A percentile compares a stretch with the other conserved stretches of the same genome.
These are phyloP conservation scores for Talaromyces proteolyticus DNA, from an alignment of 495 filamentous ascomycete species.

Conservation along the genomic window DNA sequence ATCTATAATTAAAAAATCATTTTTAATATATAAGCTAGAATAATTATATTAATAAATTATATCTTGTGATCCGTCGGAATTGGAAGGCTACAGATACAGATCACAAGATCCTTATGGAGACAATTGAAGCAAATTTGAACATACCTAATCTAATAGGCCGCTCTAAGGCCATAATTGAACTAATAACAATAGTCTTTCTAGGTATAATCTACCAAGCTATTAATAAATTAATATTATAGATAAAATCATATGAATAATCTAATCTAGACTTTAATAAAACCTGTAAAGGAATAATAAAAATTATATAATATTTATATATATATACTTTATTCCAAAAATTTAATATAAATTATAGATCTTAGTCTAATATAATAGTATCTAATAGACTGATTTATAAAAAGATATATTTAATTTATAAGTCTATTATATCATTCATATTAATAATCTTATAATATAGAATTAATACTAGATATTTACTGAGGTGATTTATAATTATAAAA, in stretches of 20 bases:
- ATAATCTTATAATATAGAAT: neutral
- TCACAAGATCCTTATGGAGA: neutral
- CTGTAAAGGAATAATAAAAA: no score
- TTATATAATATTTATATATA: neutral
- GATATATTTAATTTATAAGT: neutral
- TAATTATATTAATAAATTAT: no score
- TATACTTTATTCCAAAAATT: neutral
- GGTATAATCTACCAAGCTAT: neutral
- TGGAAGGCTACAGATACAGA: neutral
- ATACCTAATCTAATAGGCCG: neutral
- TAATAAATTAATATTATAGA: neutral
- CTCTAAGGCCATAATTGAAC: neutral
- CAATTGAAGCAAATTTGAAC: neutral
- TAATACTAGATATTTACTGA: neutral
- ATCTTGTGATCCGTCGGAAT: neutral
- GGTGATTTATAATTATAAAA: neutral
- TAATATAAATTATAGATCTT: neutral
- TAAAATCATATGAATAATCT: neutral
- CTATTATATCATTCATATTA: neutral
- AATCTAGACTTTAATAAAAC: neutral
- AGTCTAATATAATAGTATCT: neutral
- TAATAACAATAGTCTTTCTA: neutral
- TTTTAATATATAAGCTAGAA: no score
- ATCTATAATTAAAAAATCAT: neutral
- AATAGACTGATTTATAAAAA: neutral